These are phyloP conservation scores for Backusella macrospora DNA, from an alignment of 192 early-diverging fungal genomes.

Conservation along the genomic window DNA sequence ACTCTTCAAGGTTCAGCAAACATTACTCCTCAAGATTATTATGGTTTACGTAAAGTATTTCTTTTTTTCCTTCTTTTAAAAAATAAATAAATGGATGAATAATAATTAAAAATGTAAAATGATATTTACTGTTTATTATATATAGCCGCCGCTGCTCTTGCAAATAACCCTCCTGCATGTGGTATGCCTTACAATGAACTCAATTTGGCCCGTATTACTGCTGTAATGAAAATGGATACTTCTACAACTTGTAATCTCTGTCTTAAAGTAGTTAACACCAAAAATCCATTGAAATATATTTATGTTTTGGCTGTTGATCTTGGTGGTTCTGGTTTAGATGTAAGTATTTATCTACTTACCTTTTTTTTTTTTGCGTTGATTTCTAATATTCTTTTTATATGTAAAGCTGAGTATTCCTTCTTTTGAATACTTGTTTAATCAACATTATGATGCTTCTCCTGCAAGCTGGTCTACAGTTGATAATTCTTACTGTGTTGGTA, in stretches of 20 bases:
- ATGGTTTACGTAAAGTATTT: slow-evolving; percentile 20
- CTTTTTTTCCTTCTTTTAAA: too few species aligned
- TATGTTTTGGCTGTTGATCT: slow-evolving; percentile 63
- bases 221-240: slow-evolving; percentile 52
- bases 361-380: too few species aligned
- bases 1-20: slow-evolving; percentile 14
- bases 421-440: slow-evolving; percentile 53
- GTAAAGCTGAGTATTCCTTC: slow-evolving; percentile 29
- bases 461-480: slow-evolving; percentile 49
- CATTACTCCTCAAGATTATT: slow-evolving; percentile 27
- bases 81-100: too few species aligned
- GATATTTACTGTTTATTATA: neutral
- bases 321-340: slow-evolving; percentile 54
- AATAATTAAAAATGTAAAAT: neutral
- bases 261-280: slow-evolving; percentile 50
- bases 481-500: slow-evolving; percentile 47
- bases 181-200: slow-evolving; percentile 56
- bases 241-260: slow-evolving; percentile 53
- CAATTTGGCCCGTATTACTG: slow-evolving; percentile 58
- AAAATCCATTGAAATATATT: slow-evolving; percentile 46
- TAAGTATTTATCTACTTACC: too few species aligned
- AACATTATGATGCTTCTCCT: slow-evolving; percentile 48
- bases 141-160: slow-evolving; percentile 36
- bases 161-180: slow-evolving; percentile 56
- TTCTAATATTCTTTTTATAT: neutral